phyloP scores from a whole-genome alignment of 345 rosid genomes.

The Geranium brycei region DNA sequence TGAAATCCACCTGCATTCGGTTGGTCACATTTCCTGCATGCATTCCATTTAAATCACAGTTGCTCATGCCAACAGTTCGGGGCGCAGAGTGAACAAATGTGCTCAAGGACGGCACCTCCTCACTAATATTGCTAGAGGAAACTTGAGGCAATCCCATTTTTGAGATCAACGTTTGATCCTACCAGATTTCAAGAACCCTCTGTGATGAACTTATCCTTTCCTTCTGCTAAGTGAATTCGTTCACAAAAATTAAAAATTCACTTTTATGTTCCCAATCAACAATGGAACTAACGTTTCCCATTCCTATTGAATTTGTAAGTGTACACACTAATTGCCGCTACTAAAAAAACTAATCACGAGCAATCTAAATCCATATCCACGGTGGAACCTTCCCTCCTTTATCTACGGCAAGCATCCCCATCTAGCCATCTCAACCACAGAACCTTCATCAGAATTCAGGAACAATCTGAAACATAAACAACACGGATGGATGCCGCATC shows the following conservation, averaged over 20 bases:
- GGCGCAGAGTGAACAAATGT: slow-evolving; percentile 38
- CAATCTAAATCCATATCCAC: background rate
- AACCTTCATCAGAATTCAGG: background rate
- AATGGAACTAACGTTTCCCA: background rate
- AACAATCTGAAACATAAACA: background rate
- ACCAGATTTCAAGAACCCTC: background rate
- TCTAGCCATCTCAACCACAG: background rate
- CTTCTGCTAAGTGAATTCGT: background rate
- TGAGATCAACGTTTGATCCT: too few relatives aligned
- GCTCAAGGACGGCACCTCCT: slow-evolving; percentile 30
- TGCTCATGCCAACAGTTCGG: slow-evolving; percentile 27
- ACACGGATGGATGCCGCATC: background rate
- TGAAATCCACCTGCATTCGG: slow-evolving; percentile 13
- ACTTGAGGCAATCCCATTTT: slow-evolving; percentile 75
- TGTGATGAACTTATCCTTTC: background rate
- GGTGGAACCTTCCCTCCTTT: background rate
- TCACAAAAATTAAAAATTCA: background rate
- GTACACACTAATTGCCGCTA: background rate
- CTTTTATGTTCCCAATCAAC: background rate
- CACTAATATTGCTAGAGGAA: slow-evolving; percentile 32
- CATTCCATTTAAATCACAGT: slow-evolving; percentile 46
- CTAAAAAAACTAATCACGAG: background rate
- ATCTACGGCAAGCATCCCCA: background rate
- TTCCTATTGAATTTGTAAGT: background rate
- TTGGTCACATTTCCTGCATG: slow-evolving; percentile 19